A percentile compares a stretch with the other conserved stretches of the same genome.
These are phyloP conservation scores for Lasiosphaeriaceae sp. DNA, from an alignment of 495 filamentous ascomycete species.

Conservation along the genomic window DNA sequence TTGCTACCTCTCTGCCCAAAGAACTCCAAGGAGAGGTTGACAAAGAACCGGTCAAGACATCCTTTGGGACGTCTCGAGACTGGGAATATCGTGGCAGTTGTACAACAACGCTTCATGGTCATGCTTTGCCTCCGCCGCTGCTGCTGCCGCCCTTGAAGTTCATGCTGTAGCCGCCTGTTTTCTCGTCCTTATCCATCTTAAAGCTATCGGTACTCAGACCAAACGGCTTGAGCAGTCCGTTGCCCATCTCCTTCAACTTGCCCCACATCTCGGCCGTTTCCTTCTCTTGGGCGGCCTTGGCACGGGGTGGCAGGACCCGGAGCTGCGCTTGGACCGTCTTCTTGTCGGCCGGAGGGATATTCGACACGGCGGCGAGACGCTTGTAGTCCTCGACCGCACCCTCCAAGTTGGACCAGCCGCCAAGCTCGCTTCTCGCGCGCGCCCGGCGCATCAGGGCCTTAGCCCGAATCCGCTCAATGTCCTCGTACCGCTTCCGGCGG, in stretches of 20 bases:
- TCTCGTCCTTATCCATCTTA: constrained; percentile 85
- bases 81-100: no score
- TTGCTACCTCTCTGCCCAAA: no score
- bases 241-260: constrained; percentile 89
- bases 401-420: constrained; percentile 77
- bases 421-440: constrained; percentile 63
- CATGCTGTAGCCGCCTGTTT: constrained; percentile 88
- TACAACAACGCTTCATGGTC: no score
- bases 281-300: constrained; percentile 72
- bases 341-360: constrained; percentile 59
- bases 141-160: constrained; percentile 61
- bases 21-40: no score
- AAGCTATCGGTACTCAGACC: constrained; percentile 91
- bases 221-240: constrained; percentile 89
- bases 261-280: constrained; percentile 96
- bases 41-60: no score
- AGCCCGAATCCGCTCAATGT: constrained; percentile 71
- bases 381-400: constrained; percentile 78
- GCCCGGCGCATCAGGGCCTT: constrained; percentile 87
- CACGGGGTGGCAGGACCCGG: constrained; percentile 55
- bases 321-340: constrained; percentile 64
- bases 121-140: not conserved
- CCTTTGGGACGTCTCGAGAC: no score
- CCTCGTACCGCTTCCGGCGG: constrained; percentile 41
- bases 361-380: constrained; percentile 48